phyloP scores from a whole-genome alignment of 2,329 filamentous ascomycete genomes.

The Penicillium paneum region DNA sequence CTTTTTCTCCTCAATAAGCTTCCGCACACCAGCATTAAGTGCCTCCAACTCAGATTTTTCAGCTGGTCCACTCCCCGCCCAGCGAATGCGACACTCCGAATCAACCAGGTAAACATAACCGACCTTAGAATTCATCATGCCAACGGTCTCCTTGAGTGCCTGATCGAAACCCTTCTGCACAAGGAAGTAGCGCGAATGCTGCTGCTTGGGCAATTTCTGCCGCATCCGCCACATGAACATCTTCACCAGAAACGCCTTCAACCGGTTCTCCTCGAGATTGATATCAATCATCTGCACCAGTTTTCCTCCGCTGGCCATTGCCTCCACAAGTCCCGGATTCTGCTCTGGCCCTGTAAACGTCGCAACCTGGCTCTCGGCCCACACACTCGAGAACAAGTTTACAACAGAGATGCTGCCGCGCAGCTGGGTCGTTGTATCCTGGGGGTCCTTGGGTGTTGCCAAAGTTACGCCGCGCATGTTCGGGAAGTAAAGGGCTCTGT shows the following conservation, averaged over 20 bases:
- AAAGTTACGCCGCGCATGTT: conserved; percentile 83
- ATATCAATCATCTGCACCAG: conserved; percentile 75
- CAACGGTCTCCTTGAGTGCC: conserved; percentile 57
- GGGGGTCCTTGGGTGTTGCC: conserved; percentile 51
- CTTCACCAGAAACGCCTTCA: conserved; percentile 59
- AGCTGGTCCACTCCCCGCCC: conserved; percentile 71
- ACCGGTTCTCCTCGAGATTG: conserved; percentile 78
- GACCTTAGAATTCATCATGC: conserved; percentile 81
- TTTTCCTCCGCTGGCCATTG: conserved; percentile 54
- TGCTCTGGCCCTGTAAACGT: conserved; percentile 64
- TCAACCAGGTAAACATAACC: conserved; percentile 93
- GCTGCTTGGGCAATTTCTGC: conserved; percentile 46
- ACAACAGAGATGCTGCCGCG: conserved; percentile 73
- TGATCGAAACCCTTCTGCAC: conserved; percentile 57
- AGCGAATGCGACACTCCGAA: conserved; percentile 80
- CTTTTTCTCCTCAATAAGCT: conserved; percentile 42
- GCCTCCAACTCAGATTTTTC: conserved; percentile 41
- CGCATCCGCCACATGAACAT: conserved; percentile 53
- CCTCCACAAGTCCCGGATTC: conserved; percentile 67
- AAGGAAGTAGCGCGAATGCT: conserved; percentile 59
- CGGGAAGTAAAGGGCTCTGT: conserved; percentile 85
- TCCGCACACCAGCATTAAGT: conserved; percentile 43
- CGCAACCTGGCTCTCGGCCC: conserved; percentile 77
- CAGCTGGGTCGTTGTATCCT: conserved; percentile 73
- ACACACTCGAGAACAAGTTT: conserved; percentile 74